Conservation (phyloP, 2,329 filamentous ascomycete species). For the Talaromyces sp. region DNA sequence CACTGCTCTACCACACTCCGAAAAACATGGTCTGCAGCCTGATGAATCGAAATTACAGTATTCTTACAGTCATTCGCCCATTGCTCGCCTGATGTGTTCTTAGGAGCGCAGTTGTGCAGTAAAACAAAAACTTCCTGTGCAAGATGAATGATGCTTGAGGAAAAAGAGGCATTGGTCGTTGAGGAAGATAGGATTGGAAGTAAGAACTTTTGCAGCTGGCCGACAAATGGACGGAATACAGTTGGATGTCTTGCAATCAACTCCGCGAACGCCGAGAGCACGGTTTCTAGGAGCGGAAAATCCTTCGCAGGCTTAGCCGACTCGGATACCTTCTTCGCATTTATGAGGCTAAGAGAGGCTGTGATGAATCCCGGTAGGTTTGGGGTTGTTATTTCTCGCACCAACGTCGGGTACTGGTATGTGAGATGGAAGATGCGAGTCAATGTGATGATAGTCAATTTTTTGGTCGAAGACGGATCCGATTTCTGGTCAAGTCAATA, state of each 20-base stretch:
- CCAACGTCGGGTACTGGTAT: conserved; percentile 75
- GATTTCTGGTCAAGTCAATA: conserved; percentile 58
- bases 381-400: conserved; percentile 84
- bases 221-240: conserved; percentile 72
- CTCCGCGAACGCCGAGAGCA: conserved; percentile 68
- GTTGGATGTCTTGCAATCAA: conserved; percentile 79
- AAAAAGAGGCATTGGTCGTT: conserved; percentile 47
- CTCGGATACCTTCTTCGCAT: conserved; percentile 40
- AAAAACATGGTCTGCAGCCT: conserved; percentile 71
- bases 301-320: conserved; percentile 27
- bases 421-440: conserved; percentile 81
- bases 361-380: conserved; percentile 71
- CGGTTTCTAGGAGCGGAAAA: conserved; percentile 58
- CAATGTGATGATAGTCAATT: conserved; percentile 71
- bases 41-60: conserved; percentile 64
- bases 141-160: conserved; percentile 53
- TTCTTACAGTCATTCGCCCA: conserved; percentile 67
- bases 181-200: conserved; percentile 64
- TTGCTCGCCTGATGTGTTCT: conserved; percentile 71
- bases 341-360: conserved; percentile 65
- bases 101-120: conserved; percentile 77
- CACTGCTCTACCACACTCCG: conserved; percentile 77
- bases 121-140: conserved; percentile 65
- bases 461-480: conserved; percentile 71
- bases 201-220: conserved; percentile 63